Evolutionary conservation across 768 basidiomycete genomes (phyloP).

Genomic region (Gloeopeniophorella convolvens): DNA sequence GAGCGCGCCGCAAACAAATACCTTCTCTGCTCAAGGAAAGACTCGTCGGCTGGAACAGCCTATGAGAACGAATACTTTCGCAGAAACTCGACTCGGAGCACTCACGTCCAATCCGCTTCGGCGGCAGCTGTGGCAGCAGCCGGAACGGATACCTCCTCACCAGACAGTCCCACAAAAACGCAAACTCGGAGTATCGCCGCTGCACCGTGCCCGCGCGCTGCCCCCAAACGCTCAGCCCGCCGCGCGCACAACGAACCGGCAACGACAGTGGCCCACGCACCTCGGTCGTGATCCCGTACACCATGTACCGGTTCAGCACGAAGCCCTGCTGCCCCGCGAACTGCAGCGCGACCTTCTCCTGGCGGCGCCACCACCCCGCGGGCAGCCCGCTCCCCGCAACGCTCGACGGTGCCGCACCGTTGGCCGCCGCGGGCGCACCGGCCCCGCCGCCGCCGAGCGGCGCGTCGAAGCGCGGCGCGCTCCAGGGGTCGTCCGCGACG

Average conservation of each 20-base stretch:
- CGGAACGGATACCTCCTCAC: constrained; percentile 90
- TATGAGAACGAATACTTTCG: constrained; percentile 13
- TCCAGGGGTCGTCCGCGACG: constrained; percentile 13
- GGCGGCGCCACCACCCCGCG: constrained; percentile 81
- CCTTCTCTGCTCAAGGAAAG: constrained; percentile 89
- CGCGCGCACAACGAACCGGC: constrained; percentile 6
- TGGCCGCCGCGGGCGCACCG: constrained; percentile 18
- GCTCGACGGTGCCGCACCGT: constrained; percentile 44
- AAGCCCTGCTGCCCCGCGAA: constrained; percentile 88
- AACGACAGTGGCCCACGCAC: background rate
- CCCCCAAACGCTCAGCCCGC: background rate
- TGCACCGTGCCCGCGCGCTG: constrained; percentile 65
- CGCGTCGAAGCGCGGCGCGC: constrained; percentile 11
- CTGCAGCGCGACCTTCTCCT: constrained; percentile 63
- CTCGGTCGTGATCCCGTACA: constrained; percentile 68
- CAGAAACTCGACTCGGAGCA: constrained; percentile 11
- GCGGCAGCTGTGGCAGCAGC: constrained; percentile 78
- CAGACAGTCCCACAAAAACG: constrained; percentile 83
- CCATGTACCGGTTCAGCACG: constrained; percentile 79
- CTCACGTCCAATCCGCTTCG: constrained; percentile 88
- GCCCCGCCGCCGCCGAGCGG: constrained; percentile 19
- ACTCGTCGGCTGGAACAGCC: constrained; percentile 61
- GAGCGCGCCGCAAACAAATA: constrained; percentile 22
- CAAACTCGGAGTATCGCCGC: constrained; percentile 91
- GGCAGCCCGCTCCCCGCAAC: constrained; percentile 69